Conservation (phyloP, 2,329 filamentous ascomycete genomes). For the Alternaria sp. region DNA sequence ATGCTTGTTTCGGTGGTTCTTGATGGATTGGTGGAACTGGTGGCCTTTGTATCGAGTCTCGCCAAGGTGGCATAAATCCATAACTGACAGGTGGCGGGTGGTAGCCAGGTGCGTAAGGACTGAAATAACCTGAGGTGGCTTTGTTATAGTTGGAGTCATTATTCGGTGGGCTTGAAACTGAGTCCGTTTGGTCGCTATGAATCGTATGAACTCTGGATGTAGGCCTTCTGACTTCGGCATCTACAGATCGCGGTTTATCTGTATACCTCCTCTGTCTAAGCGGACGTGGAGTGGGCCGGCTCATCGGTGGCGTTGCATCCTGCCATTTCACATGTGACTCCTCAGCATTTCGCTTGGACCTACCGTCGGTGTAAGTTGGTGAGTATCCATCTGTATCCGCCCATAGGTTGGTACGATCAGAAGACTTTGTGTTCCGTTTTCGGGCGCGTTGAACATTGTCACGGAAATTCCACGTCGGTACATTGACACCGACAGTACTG, state of each 20-base stretch:
- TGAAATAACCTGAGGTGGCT: neutral
- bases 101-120: neutral
- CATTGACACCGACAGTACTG: neutral
- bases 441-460: neutral
- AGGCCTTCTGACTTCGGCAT: neutral
- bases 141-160: neutral
- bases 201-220: neutral
- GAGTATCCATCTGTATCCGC: neutral
- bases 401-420: neutral
- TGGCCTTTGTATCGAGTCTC: neutral
- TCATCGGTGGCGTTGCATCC: neutral
- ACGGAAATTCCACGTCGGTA: conserved; percentile 2
- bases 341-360: neutral
- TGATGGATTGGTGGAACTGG: neutral
- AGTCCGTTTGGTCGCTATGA: neutral
- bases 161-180: neutral
- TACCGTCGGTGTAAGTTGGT: neutral
- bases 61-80: neutral
- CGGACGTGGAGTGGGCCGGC: neutral
- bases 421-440: neutral
- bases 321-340: neutral
- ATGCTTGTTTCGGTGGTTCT: neutral
- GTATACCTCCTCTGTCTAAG: neutral
- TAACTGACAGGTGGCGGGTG: neutral
- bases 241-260: neutral